A percentile compares a stretch with the other conserved stretches of the same genome.
phyloP scores from a whole-genome alignment of 2,329 filamentous ascomycete genomes.

The Fusarium kyushuense region DNA sequence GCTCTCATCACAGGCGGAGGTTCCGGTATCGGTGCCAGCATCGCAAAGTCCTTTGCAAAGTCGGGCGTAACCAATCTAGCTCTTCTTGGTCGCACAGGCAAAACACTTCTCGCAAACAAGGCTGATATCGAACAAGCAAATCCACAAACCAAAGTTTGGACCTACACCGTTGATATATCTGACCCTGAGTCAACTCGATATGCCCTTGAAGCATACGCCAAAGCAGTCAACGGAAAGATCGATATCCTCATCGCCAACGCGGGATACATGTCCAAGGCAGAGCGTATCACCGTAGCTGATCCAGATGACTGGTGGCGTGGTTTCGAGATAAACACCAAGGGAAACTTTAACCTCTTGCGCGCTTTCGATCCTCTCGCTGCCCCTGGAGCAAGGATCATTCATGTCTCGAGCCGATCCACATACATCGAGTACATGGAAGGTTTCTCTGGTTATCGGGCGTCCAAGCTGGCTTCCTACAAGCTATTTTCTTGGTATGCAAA shows the following conservation, averaged over 20 bases:
- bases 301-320: conserved; percentile 44
- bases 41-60: conserved; percentile 67
- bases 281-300: conserved; percentile 31
- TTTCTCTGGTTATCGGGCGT: conserved; percentile 55
- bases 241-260: conserved; percentile 55
- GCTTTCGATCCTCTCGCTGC: conserved; percentile 47
- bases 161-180: conserved; percentile 52
- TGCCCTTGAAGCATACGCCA: conserved; percentile 34
- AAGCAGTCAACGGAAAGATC: conserved; percentile 48
- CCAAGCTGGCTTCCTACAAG: conserved; percentile 57
- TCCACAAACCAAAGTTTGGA: conserved; percentile 63
- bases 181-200: conserved; percentile 33
- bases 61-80: conserved; percentile 56
- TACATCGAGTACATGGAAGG: conserved; percentile 47
- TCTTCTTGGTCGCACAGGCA: conserved; percentile 56
- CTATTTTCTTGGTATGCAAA: conserved; percentile 57
- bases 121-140: conserved; percentile 58
- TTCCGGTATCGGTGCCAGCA: conserved; percentile 71
- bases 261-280: conserved; percentile 38
- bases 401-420: conserved; percentile 39
- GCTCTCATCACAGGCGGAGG: conserved; percentile 75
- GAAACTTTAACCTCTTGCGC: conserved; percentile 49
- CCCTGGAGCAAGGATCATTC: conserved; percentile 44
- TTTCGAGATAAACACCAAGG: conserved; percentile 49
- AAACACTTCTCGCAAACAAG: conserved; percentile 49